A percentile compares a stretch with the other conserved stretches of the same genome.
phyloP scores from a whole-genome alignment of 257 asterid genomes.

The Petunia secreta region DNA sequence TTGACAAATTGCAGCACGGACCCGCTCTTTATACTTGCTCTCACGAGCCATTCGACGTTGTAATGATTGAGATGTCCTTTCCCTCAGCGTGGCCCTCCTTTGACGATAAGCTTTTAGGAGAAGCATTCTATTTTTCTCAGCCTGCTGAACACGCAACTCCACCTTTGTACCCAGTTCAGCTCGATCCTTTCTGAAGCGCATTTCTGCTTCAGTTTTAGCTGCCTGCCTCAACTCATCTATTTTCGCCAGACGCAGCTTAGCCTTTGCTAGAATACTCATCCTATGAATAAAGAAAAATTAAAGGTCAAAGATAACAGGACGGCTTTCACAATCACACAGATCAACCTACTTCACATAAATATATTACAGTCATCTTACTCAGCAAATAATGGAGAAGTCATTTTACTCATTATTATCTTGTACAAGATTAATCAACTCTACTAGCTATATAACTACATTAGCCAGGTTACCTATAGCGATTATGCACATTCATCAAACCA shows the following conservation, averaged over 20 bases:
- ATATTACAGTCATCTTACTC: neutral
- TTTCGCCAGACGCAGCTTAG: slow-evolving; percentile 88
- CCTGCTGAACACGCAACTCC: slow-evolving; percentile 78
- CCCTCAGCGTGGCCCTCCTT: slow-evolving; percentile 78
- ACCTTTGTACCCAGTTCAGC: slow-evolving; percentile 88
- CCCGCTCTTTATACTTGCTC: slow-evolving; percentile 88
- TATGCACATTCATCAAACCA: slow-evolving; percentile 5
- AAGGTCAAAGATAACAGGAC: neutral
- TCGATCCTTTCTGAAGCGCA: slow-evolving; percentile 73
- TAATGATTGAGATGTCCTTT: slow-evolving; percentile 86
- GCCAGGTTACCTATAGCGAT: neutral
- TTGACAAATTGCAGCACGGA: slow-evolving; percentile 78
- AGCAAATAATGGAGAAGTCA: too few species aligned
- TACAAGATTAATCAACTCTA: neutral
- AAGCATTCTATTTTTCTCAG: slow-evolving; percentile 87
- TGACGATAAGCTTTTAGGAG: slow-evolving; percentile 75
- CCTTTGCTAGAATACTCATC: slow-evolving; percentile 74
- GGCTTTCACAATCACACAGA: neutral
- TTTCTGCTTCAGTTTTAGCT: slow-evolving; percentile 75
- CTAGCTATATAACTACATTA: neutral
- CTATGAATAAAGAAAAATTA: slow-evolving; percentile 37
- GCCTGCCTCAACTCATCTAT: slow-evolving; percentile 88
- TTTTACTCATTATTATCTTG: too few species aligned
- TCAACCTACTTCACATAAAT: neutral
- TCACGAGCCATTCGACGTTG: slow-evolving; percentile 72